phyloP scores from a whole-genome alignment of 345 rosid species.

The Boechera stricta region DNA sequence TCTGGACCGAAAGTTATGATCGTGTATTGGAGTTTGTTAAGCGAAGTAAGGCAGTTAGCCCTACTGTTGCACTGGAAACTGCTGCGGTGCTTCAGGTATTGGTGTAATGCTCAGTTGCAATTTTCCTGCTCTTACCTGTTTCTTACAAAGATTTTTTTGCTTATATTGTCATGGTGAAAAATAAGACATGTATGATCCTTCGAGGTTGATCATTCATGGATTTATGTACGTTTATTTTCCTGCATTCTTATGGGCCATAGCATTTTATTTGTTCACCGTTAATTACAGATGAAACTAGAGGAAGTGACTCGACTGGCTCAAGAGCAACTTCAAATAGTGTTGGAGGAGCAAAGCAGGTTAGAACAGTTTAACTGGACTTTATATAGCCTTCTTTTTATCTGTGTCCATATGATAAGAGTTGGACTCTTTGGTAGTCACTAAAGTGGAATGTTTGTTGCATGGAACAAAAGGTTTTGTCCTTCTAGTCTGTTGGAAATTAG shows the following conservation, averaged over 20 bases:
- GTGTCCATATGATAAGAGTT: conserved; percentile 21
- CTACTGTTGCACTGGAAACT: conserved; percentile 91
- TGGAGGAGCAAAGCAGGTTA: conserved; percentile 97
- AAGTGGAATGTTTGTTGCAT: conserved; percentile 32
- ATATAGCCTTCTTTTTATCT: not conserved
- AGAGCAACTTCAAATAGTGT: conserved; percentile 91
- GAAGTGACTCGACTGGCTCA: conserved; percentile 97
- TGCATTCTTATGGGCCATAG: conserved; percentile 15
- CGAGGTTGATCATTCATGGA: conserved; percentile 21
- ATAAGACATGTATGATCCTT: conserved; percentile 25
- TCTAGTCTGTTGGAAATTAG: conserved; percentile 19
- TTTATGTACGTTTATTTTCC: conserved; percentile 21
- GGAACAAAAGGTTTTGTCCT: conserved; percentile 27
- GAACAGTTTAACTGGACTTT: conserved; percentile 29
- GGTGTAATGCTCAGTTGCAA: conserved; percentile 37
- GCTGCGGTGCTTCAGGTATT: conserved; percentile 97
- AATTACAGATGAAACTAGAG: conserved; percentile 81
- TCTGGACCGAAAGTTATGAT: conserved; percentile 91
- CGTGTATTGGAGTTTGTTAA: conserved; percentile 85
- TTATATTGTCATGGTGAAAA: conserved; percentile 12
- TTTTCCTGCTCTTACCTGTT: conserved; percentile 3
- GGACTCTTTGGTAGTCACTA: conserved; percentile 29
- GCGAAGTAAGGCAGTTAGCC: conserved; percentile 97
- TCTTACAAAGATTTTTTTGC: not conserved
- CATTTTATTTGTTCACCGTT: conserved; percentile 1